Evolutionary conservation across 176 grass and related monocot genomes (phyloP), one percentile per base, ranked within the genome.

Genomic region (Lolium perenne): DNA sequence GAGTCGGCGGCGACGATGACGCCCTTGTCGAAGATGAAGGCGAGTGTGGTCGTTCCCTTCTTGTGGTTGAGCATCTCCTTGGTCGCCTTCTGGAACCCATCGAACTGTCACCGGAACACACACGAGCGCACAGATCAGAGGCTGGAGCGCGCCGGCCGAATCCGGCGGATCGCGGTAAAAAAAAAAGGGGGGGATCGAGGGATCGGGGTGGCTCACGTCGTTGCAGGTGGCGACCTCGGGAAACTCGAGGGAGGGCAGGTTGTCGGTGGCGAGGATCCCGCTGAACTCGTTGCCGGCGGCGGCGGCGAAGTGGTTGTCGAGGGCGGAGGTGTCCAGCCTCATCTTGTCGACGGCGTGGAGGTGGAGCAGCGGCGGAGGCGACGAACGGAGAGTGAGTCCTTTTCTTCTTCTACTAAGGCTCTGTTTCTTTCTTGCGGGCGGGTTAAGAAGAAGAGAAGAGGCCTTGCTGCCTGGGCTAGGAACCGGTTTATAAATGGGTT

Each of bases 1-100:
- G 95, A 98, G 83, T 98, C 93, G n/a, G 95, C 93, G 10, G 95
- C 95, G 59, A 98, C 95, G 73, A 95, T 98, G 69, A 98, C 93
- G 38, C 95, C 95, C 80, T 92, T 91, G 79, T 98, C 92, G 86
- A 95, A 98, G 79, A 98, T 92, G 83, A 95, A 98, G 2, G 95
- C 90, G 56, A 98, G 95, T 32, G 95, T 98, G 43, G 95, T 98
- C 13, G 95, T 98, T 1, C 95, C 95, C 71, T 88, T 95, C 20
- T 92, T 92, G 7, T 86, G 82, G 71, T 98, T 95, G 59, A 95
- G 10, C 81, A 90, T 80, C 41, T 82, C 61, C 84, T 93, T 93
- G 32, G 85, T 86, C 32, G 78, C 65, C 74, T 88, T 86, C 85
- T 95, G 91, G 74, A 98, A 95, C 29, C 85, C 88, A 80, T 98